These are phyloP conservation scores for Cytospora mali DNA, from an alignment of 2,329 filamentous ascomycete species.

Conservation along the genomic window DNA sequence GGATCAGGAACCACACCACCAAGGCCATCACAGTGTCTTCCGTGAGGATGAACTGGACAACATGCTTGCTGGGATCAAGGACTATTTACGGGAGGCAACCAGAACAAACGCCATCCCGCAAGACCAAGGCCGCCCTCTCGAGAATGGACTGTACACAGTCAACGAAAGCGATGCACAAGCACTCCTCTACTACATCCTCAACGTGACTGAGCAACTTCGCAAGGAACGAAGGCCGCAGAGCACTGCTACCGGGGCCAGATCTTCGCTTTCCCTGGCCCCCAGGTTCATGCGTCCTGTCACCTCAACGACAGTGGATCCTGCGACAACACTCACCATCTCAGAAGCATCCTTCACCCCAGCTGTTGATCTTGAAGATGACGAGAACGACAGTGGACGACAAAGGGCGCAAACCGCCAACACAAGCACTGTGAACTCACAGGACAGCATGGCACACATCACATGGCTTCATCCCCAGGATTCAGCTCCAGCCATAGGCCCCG, in stretches of 20 bases:
- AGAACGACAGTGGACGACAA: not conserved
- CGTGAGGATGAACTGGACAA: not conserved
- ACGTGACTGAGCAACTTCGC: conserved; percentile 2
- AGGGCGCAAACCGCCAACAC: not conserved
- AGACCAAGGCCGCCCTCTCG: not conserved
- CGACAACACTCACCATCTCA: conserved; percentile 11
- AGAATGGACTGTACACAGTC: conserved; percentile 10
- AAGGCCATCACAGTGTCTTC: not conserved
- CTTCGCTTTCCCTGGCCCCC: not conserved
- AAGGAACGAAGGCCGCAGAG: not conserved
- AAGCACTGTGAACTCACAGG: conserved; percentile 12
- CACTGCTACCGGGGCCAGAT: not conserved
- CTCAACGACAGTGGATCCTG: conserved; percentile 10
- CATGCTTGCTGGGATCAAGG: conserved; percentile 9
- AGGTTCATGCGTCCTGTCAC: conserved; percentile 2
- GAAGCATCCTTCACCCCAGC: not conserved
- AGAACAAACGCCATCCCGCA: not conserved
- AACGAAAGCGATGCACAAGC: conserved; percentile 11
- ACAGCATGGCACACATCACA: conserved; percentile 22
- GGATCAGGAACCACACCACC: not conserved
- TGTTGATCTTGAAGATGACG: no score
- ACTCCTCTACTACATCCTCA: conserved; percentile 7
- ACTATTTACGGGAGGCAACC: conserved; percentile 7
- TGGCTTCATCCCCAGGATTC: conserved; percentile 8
- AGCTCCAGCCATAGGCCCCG: not conserved